Percentiles rank a stretch among this genome's conserved stretches.
Evolutionary conservation across 2,329 filamentous ascomycete genomes (phyloP).

Genomic region (Orbilia oligospora): DNA sequence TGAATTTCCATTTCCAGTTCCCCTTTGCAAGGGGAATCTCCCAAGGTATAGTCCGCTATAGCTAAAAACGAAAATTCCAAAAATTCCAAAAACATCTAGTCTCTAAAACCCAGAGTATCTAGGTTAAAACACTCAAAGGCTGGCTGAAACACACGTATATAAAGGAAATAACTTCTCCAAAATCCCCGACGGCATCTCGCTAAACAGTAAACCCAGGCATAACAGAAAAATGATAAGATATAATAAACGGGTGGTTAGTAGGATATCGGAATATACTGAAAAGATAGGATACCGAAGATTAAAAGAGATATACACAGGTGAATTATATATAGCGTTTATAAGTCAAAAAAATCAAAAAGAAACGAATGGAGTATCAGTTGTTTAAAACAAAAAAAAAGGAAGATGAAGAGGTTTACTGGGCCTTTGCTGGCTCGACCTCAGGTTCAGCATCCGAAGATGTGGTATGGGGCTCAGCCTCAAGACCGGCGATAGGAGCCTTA

Average conservation of each 20-base stretch:
- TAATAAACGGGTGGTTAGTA: neutral
- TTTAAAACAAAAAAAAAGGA: neutral
- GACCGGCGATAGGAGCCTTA: slow-evolving; percentile 55
- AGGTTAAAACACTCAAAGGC: slow-evolving; percentile 21
- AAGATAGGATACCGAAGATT: slow-evolving; percentile 12
- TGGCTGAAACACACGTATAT: neutral
- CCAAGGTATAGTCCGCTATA: neutral
- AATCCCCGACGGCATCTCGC: slow-evolving; percentile 10
- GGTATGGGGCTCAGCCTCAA: slow-evolving; percentile 42
- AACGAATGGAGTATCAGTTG: slow-evolving; percentile 19
- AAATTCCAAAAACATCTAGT: slow-evolving; percentile 37
- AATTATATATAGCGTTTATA: slow-evolving; percentile 6
- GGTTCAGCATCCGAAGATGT: slow-evolving; percentile 51
- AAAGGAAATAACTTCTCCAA: slow-evolving; percentile 20
- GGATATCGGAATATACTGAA: slow-evolving; percentile 6
- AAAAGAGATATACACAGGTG: slow-evolving; percentile 28
- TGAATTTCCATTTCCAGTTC: slow-evolving; percentile 1
- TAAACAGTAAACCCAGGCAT: slow-evolving; percentile 1
- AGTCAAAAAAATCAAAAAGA: neutral
- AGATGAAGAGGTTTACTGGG: slow-evolving; percentile 27
- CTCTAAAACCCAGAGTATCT: slow-evolving; percentile 43
- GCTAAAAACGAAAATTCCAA: neutral
- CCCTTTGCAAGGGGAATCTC: neutral
- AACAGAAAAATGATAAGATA: slow-evolving; percentile 7
- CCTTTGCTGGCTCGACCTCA: slow-evolving; percentile 26